Percentiles rank a stretch among this genome's conserved stretches.
phyloP scores from a whole-genome alignment of 2,329 filamentous ascomycete species.

The Ophiostoma perfectum region DNA sequence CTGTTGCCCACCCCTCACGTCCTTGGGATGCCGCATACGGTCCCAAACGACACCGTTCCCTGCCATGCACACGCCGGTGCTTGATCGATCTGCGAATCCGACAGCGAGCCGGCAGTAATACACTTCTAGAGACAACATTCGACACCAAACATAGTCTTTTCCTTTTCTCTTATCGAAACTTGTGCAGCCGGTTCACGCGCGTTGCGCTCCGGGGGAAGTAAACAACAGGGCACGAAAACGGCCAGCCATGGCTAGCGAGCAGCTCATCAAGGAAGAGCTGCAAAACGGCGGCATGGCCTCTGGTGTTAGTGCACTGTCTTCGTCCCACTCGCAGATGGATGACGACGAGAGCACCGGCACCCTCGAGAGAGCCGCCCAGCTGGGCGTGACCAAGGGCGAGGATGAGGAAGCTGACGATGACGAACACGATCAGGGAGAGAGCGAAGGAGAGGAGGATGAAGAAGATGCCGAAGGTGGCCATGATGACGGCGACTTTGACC shows the following conservation, averaged over 20 bases:
- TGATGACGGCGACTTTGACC: background rate
- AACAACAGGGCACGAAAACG: background rate
- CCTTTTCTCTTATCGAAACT: background rate
- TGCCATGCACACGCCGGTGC: constrained; percentile 24
- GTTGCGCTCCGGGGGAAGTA: constrained; percentile 16
- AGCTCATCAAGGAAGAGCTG: constrained; percentile 53
- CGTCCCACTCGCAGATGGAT: constrained; percentile 25
- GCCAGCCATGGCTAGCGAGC: constrained; percentile 44
- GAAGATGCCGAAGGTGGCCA: constrained; percentile 31
- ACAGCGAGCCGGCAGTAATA: constrained; percentile 16
- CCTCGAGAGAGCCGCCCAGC: constrained; percentile 27
- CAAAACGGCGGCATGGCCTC: constrained; percentile 52
- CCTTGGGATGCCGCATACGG: constrained; percentile 19
- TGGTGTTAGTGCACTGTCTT: constrained; percentile 32
- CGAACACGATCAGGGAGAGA: constrained; percentile 33
- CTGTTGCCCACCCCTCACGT: background rate
- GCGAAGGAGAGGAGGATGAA: constrained; percentile 32
- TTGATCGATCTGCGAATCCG: constrained; percentile 11
- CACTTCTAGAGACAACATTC: background rate
- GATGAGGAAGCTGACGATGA: constrained; percentile 23
- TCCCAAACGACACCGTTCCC: background rate
- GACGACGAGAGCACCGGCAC: constrained; percentile 34
- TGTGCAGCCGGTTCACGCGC: background rate
- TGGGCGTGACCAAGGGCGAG: constrained; percentile 30
- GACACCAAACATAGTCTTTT: background rate